Evolutionary conservation across 306 rosid genomes (phyloP), one percentile per base, ranked within the genome.

Genomic region (Castanea mollissima): DNA sequence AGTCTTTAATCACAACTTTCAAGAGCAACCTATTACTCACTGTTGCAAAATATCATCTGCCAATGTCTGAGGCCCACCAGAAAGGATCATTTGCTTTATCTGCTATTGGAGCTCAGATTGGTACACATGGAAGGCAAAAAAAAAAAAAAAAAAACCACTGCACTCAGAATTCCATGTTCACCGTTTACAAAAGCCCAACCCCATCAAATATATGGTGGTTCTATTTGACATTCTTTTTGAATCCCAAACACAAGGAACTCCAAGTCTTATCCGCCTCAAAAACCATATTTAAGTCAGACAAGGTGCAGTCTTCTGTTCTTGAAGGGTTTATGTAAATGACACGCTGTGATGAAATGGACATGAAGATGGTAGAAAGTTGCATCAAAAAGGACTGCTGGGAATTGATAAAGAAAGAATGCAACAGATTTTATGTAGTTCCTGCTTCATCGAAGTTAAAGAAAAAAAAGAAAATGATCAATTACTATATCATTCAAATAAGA

Each of bases 351-450:
- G 31, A 62, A 27, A 27, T 25, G 35, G 20, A 13, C n/a, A 62
- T 6, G 69, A 62, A 27, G 38, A 62, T 27, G 11, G 25, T 14
- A 5, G 41, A 29, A 15, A 65, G 71, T 44, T 65, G 71, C 14
- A 62, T 16, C 5, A 63, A 63, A 31, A 69, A 77, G 27, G 81
- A 49, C 59, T 27, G 58, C 62, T 21, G 82, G 83, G 35, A 85
- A 70, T 77, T 71, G 78, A 80, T 32, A 21, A 75, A 83, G 57
- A 75, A 82, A 75, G 80, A 70, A 34, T 44, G 83, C 64, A 58
- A 63, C 59, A 71, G 82, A 67, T 79, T 78, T 75, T 49, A 78
- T 52, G 65, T 75, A 69, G 58, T 69, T 82, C 89, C 91, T 78
- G 81, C 76, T 71, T 59, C 65, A 78, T 69, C 81, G 52, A 49